Percentiles rank a stretch among this genome's conserved stretches.
Conservation (phyloP, 371 early-diverging fungal species). For the Actinomortierella wolfii region DNA sequence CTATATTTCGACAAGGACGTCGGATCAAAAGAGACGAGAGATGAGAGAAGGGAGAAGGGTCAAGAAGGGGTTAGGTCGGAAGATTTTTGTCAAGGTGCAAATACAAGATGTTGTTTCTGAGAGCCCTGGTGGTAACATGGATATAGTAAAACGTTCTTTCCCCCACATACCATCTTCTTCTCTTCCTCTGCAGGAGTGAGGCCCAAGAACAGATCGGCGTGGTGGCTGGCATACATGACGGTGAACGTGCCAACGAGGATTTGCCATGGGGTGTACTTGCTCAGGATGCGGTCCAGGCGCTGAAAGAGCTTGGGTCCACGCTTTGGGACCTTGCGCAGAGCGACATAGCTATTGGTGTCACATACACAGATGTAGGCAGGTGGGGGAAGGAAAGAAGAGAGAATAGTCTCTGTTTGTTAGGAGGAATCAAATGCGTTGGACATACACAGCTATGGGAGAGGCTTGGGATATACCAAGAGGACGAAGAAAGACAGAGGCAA, state of each 20-base stretch:
- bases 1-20: neutral
- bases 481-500: constrained; percentile 13
- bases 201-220: constrained; percentile 50
- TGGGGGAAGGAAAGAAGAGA: constrained; percentile 10
- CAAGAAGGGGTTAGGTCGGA: neutral
- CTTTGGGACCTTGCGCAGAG: constrained; percentile 26
- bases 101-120: constrained; percentile 58
- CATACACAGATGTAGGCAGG: constrained; percentile 2
- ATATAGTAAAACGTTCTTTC: no score
- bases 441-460: constrained; percentile 17
- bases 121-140: constrained; percentile 68
- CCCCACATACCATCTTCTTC: constrained; percentile 27
- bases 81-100: constrained; percentile 3
- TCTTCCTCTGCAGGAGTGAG: constrained; percentile 41
- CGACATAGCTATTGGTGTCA: constrained; percentile 24
- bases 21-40: constrained; percentile 1
- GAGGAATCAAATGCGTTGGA: constrained; percentile 33
- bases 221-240: constrained; percentile 60
- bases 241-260: constrained; percentile 75
- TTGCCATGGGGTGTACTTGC: constrained; percentile 75
- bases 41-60: neutral
- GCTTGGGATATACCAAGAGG: constrained; percentile 3
- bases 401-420: constrained; percentile 21
- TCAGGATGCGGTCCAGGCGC: constrained; percentile 44
- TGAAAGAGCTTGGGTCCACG: constrained; percentile 10